These are phyloP conservation scores for Chlorella sp. DNA, from an alignment of 139 green algal genomes.

Conservation along the genomic window DNA sequence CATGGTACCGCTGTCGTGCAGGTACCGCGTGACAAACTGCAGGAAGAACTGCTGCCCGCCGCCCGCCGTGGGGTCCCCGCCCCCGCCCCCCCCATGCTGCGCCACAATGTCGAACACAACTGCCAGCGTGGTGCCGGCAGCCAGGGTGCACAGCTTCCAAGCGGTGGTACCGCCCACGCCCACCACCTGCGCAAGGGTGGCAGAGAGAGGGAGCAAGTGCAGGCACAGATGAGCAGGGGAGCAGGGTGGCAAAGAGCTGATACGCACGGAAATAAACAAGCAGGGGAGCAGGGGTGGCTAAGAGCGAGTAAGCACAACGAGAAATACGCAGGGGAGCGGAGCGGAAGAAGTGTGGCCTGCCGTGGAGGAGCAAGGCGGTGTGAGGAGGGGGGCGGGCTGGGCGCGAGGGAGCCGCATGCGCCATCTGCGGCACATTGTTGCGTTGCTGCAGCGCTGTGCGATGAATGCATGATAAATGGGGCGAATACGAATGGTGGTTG, in stretches of 20 bases:
- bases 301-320: no score
- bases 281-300: no score
- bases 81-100: constrained; percentile 31
- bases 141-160: constrained; percentile 90
- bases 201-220: background rate
- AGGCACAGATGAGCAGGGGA: background rate
- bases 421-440: no score
- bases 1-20: constrained; percentile 79
- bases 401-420: no score
- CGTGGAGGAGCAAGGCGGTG: no score
- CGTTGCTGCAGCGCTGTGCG: background rate
- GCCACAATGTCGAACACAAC: constrained; percentile 88
- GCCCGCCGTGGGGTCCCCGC: constrained; percentile 6
- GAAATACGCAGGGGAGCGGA: background rate
- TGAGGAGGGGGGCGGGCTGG: no score
- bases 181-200: constrained; percentile 65
- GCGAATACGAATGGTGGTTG: no score
- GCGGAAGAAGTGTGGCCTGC: no score
- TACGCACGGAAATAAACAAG: no score
- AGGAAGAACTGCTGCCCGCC: constrained; percentile 17
- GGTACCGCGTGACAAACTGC: constrained; percentile 94
- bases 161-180: constrained; percentile 90
- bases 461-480: no score
- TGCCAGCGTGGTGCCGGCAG: constrained; percentile 77
- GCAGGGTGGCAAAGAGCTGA: background rate